Evolutionary conservation across 192 early-diverging fungal genomes (phyloP), one percentile per base, ranked within the genome.

Genomic region (Podochytrium sp.): DNA sequence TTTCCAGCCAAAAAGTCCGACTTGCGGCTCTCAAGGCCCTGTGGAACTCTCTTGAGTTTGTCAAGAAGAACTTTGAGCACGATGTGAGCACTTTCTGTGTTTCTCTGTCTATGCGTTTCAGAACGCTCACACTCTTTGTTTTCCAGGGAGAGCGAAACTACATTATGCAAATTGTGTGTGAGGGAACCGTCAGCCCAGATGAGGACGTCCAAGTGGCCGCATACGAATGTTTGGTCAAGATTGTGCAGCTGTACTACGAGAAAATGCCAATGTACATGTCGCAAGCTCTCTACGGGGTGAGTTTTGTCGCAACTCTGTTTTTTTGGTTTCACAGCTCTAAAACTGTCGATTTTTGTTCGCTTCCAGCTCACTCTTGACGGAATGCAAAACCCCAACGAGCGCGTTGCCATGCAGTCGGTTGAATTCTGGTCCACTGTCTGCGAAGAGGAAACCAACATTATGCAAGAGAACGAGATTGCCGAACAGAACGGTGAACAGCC

Each of bases 371-470:
- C 96, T 29, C 85, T 98, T 23, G 81, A 87, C 55, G 96, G 96
- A 18, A 97, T 99, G 96, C 93, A 92, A 73, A 84, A 90, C 66
- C 91, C 92, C 47, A 90, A 94, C 60, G 91, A 94, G 57, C 90
- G 90, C 25, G 95, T 99, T 35, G 95, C 92, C 18, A 80, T 96
- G 73, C 98, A 99, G 78, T 97, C 97, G 51, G 91, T 99, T 71
- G 98, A 99, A 84, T 99, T 99, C 79, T 99, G 98, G 98, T 97
- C 95, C 10, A 98, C 97, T 35, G 91, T 99, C 32, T 97, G 94
- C 75, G 98, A 99, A 71, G 92, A 92, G 70, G 98, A 99, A 78
- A 43, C 49, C 2, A 56, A 75, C 67, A 53, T 52, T 18, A 69
- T 42, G n/a, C 65, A 40, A 10, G 71, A 67, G 6, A 67, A 61